These are phyloP conservation scores for Allium cepa DNA, from an alignment of 106 monocot species.

Conservation along the genomic window DNA sequence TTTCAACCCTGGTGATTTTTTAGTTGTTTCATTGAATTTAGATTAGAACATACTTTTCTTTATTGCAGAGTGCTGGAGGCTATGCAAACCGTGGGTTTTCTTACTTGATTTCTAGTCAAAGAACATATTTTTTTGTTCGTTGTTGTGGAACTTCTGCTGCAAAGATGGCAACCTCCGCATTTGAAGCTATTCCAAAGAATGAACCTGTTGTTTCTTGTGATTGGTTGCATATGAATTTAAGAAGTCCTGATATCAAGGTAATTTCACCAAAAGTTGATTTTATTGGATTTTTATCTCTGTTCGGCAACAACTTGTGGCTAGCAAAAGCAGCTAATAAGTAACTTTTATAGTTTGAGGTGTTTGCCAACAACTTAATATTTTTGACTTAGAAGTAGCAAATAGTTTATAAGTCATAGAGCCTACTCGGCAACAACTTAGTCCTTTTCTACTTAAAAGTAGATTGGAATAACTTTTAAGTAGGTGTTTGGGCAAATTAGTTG, in stretches of 20 bases:
- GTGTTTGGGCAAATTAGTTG: no score
- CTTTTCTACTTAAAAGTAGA: no score
- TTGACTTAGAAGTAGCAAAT: no score
- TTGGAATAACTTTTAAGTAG: no score
- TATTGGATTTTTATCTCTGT: no score
- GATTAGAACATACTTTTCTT: not conserved
- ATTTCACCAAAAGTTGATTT: not conserved
- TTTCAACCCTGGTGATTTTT: not conserved
- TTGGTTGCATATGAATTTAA: slow-evolving; percentile 55
- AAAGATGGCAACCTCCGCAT: slow-evolving; percentile 10
- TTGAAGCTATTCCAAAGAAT: slow-evolving; percentile 15
- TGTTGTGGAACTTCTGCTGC: slow-evolving; percentile 16
- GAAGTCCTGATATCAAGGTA: slow-evolving; percentile 61
- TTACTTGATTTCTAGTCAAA: slow-evolving; percentile 12
- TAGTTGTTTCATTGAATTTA: not conserved
- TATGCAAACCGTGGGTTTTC: not conserved
- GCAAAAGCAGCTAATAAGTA: no score
- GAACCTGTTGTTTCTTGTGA: slow-evolving; percentile 72
- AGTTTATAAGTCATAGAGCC: no score
- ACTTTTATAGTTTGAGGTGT: no score
- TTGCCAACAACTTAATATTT: no score
- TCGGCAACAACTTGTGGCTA: no score
- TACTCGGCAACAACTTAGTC: no score
- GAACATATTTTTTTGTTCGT: slow-evolving; percentile 3
- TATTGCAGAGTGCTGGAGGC: slow-evolving; percentile 14